A percentile compares a stretch with the other conserved stretches of the same genome.
Conservation (phyloP, 1,139 yeast genomes). For the Taiozyma sp. region DNA sequence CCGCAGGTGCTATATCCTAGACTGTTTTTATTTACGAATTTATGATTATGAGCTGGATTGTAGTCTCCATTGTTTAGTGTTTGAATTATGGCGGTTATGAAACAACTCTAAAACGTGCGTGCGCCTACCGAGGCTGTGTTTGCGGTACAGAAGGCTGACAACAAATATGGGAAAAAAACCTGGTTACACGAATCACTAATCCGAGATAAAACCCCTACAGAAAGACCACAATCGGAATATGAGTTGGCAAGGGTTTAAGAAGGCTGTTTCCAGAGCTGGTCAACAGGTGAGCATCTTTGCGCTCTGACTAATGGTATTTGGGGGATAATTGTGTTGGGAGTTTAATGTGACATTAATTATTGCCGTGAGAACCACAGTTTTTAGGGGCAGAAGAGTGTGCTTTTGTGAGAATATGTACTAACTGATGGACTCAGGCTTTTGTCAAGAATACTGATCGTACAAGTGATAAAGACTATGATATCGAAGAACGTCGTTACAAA, state of each 20-base stretch:
- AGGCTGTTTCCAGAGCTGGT: slow-evolving; percentile 96
- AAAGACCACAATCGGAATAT: slow-evolving; percentile 29
- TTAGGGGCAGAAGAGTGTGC: neutral
- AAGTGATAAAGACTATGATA: slow-evolving; percentile 85
- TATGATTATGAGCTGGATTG: neutral
- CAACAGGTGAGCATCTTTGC: slow-evolving; percentile 47
- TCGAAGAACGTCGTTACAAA: slow-evolving; percentile 88
- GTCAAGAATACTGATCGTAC: slow-evolving; percentile 91
- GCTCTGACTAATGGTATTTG: neutral
- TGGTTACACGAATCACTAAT: neutral
- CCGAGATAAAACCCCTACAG: neutral
- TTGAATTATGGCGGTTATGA: neutral
- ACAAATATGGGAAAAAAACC: neutral
- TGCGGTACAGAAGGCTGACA: neutral
- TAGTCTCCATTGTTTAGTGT: neutral
- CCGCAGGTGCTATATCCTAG: neutral
- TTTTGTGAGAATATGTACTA: neutral
- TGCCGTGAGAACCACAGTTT: neutral
- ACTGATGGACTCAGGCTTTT: slow-evolving; percentile 22
- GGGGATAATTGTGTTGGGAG: neutral
- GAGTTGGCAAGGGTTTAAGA: slow-evolving; percentile 98
- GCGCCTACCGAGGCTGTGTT: neutral
- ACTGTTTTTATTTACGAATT: neutral
- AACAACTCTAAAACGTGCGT: neutral
- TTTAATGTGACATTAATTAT: neutral